These are phyloP conservation scores for Russula abietina DNA, from an alignment of 768 basidiomycete genomes.

Conservation along the genomic window DNA sequence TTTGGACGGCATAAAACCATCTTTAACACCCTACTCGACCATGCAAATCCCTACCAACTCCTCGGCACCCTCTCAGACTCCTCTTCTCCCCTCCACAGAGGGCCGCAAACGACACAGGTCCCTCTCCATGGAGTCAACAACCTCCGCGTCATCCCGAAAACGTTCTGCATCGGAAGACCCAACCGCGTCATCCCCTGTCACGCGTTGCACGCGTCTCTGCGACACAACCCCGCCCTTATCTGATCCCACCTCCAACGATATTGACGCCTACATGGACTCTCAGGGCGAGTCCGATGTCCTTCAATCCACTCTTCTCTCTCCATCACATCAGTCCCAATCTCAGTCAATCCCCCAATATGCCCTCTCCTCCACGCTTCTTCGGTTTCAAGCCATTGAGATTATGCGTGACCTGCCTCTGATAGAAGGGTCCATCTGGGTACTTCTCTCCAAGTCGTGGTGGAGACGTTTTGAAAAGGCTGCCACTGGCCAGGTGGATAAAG, in stretches of 20 bases:
- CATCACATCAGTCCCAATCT: constrained; percentile 3
- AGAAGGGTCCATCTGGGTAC: constrained; percentile 71
- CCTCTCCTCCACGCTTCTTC: constrained; percentile 33
- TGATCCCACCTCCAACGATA: constrained; percentile 40
- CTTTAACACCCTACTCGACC: neutral
- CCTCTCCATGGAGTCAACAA: constrained; percentile 67
- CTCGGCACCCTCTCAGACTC: neutral
- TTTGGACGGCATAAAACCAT: neutral
- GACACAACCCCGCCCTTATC: constrained; percentile 19
- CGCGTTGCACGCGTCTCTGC: constrained; percentile 32
- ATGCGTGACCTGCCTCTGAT: constrained; percentile 46
- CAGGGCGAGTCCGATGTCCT: constrained; percentile 30
- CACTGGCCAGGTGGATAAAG: constrained; percentile 61
- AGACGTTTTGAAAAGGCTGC: constrained; percentile 70
- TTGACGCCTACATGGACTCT: constrained; percentile 46
- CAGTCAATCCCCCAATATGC: constrained; percentile 11
- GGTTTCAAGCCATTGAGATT: constrained; percentile 45
- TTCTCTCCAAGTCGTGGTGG: constrained; percentile 69
- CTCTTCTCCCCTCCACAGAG: constrained; percentile 8
- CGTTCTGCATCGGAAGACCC: constrained; percentile 69
- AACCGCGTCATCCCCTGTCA: constrained; percentile 37
- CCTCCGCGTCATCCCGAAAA: constrained; percentile 69
- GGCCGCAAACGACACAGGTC: constrained; percentile 46
- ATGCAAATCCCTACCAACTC: constrained; percentile 14
- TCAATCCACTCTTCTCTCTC: constrained; percentile 10